phyloP scores from a whole-genome alignment of 2,329 filamentous ascomycete genomes.

The Alternaria metachromatica region DNA sequence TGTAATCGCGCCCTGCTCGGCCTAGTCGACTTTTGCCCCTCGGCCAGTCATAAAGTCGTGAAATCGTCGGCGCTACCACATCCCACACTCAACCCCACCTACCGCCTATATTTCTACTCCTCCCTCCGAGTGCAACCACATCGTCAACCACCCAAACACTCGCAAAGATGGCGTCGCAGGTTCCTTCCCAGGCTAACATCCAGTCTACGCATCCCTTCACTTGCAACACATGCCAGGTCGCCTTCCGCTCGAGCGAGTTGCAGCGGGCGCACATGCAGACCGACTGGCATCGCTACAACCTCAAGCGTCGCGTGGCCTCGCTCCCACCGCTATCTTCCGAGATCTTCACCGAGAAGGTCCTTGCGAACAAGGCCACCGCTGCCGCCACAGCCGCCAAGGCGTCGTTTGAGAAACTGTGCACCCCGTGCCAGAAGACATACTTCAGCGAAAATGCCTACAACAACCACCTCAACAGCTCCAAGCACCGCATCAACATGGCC shows the following conservation, averaged over 20 bases:
- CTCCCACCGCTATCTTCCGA: constrained; percentile 91
- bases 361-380: constrained; percentile 85
- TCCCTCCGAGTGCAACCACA: constrained; percentile 4
- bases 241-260: constrained; percentile 90
- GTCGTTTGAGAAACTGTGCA: constrained; percentile 83
- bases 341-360: constrained; percentile 92
- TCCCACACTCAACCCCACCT: constrained; percentile 36
- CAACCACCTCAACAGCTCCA: constrained; percentile 90
- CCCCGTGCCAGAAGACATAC: constrained; percentile 87
- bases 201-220: constrained; percentile 78
- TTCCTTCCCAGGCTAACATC: constrained; percentile 43
- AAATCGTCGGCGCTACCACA: constrained; percentile 14
- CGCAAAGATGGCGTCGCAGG: constrained; percentile 44
- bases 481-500: constrained; percentile 76
- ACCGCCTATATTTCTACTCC: constrained; percentile 26
- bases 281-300: constrained; percentile 98
- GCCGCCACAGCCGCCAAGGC: constrained; percentile 87
- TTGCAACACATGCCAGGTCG: constrained; percentile 97
- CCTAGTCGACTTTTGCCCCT: constrained; percentile 25
- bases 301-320: constrained; percentile 91
- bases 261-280: constrained; percentile 97
- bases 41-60: constrained; percentile 31
- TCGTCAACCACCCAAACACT: constrained; percentile 8
- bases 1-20: constrained; percentile 11
- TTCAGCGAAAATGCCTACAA: constrained; percentile 95